phyloP scores from a whole-genome alignment of 768 basidiomycete genomes.

The Tylopilus sp. region DNA sequence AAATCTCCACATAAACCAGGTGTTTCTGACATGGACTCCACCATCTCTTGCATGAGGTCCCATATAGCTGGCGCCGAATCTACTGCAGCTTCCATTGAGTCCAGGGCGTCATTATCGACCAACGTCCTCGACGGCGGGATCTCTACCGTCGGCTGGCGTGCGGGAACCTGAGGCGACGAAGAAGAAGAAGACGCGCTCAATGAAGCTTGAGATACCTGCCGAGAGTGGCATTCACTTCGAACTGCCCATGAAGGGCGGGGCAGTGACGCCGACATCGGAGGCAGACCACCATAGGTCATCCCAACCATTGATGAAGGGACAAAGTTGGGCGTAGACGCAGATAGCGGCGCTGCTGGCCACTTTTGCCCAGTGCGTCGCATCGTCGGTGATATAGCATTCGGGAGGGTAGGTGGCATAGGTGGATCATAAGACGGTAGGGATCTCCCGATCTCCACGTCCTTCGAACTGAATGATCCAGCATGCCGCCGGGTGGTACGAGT shows the following conservation, averaged over 20 bases:
- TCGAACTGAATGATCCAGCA: slow-evolving; percentile 92
- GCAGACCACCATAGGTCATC: slow-evolving; percentile 1
- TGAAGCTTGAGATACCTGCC: slow-evolving; percentile 42
- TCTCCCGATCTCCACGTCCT: slow-evolving; percentile 89
- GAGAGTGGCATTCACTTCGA: slow-evolving; percentile 34
- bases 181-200: slow-evolving; percentile 40
- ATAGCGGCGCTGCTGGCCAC: slow-evolving; percentile 38
- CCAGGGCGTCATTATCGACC: slow-evolving; percentile 75
- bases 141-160: slow-evolving; percentile 40
- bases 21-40: slow-evolving; percentile 57
- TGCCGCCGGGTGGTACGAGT: slow-evolving; percentile 68
- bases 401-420: slow-evolving; percentile 27
- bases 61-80: slow-evolving; percentile 80
- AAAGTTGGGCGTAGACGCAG: slow-evolving; percentile 23
- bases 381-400: slow-evolving; percentile 26
- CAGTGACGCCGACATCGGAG: slow-evolving; percentile 11
- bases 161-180: slow-evolving; percentile 27
- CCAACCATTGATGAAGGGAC: slow-evolving; percentile 8
- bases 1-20: slow-evolving; percentile 42
- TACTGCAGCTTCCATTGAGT: slow-evolving; percentile 75
- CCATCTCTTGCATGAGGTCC: slow-evolving; percentile 72
- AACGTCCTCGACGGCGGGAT: slow-evolving; percentile 56
- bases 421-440: slow-evolving; percentile 64
- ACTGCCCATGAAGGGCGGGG: slow-evolving; percentile 9
- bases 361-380: slow-evolving; percentile 51